Evolutionary conservation across 495 filamentous ascomycete genomes (phyloP).

Genomic region (Tetracladium marchalianum): DNA sequence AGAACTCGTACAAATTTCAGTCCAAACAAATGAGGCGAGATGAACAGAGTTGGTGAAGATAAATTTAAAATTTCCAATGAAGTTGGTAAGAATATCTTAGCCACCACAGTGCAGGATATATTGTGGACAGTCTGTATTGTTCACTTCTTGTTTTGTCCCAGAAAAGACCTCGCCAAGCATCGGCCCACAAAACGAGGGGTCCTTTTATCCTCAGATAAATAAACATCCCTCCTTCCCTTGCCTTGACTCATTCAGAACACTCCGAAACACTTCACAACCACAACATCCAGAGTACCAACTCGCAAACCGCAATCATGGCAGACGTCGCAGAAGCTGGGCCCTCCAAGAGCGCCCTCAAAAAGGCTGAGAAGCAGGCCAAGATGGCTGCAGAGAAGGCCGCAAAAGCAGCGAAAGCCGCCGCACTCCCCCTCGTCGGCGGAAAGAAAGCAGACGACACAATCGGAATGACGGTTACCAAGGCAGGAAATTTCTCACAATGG

Average conservation of each 20-base stretch:
- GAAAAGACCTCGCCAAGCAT: too few species aligned
- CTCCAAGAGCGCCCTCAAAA: conserved; percentile 48
- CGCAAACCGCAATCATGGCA: conserved; percentile 15
- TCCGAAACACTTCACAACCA: neutral
- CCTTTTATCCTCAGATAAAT: too few species aligned
- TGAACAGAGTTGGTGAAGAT: too few species aligned
- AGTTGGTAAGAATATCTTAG: too few species aligned
- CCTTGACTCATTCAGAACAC: neutral
- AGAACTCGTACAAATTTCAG: too few species aligned
- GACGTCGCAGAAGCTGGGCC: conserved; percentile 10
- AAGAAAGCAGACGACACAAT: conserved; percentile 57
- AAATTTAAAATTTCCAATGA: too few species aligned
- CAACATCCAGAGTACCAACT: too few species aligned
- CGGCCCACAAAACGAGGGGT: too few species aligned
- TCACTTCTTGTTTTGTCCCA: too few species aligned
- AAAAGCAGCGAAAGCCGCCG: conserved; percentile 47
- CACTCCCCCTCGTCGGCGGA: conserved; percentile 34
- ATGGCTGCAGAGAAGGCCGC: conserved; percentile 56
- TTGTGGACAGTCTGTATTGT: too few species aligned
- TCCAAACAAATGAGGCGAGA: too few species aligned
- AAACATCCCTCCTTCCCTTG: neutral
- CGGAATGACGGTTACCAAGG: conserved; percentile 75
- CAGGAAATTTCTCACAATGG: conserved; percentile 84
- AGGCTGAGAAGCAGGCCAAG: conserved; percentile 58
- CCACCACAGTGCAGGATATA: too few species aligned